These are phyloP conservation scores for Thelonectria rubi DNA, from an alignment of 2,329 filamentous ascomycete genomes.

Conservation along the genomic window DNA sequence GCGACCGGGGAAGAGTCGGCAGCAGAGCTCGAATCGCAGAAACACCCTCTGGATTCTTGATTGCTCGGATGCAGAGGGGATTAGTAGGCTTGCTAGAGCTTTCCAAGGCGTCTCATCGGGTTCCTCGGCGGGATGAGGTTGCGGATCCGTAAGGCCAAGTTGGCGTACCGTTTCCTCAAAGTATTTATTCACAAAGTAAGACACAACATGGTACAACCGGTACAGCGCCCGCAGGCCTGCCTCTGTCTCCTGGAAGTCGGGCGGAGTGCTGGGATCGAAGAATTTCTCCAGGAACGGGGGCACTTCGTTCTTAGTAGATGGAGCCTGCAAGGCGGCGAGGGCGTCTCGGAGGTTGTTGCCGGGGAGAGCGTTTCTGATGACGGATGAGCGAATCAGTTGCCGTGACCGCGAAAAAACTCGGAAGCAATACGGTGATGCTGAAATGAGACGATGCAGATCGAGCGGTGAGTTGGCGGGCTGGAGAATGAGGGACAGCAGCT, in stretches of 20 bases:
- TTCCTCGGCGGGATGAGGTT: not conserved
- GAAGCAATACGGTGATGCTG: constrained; percentile 6
- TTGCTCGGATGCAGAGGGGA: not conserved
- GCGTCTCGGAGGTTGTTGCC: not conserved
- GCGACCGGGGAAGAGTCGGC: not conserved
- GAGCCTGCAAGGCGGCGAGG: constrained; percentile 4
- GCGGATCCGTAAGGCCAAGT: not conserved
- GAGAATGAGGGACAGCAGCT: constrained; percentile 1
- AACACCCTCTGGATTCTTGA: constrained; percentile 7
- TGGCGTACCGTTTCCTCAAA: not conserved
- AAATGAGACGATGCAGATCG: constrained; percentile 7
- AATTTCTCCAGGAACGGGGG: not conserved
- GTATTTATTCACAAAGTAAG: not conserved
- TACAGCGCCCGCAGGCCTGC: not conserved
- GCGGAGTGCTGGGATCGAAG: not conserved
- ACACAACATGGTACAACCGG: not conserved
- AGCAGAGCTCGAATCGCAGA: constrained; percentile 5
- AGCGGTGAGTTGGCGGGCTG: constrained; percentile 18
- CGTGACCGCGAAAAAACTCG: constrained; percentile 2
- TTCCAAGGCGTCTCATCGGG: not conserved
- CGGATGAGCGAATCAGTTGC: not conserved
- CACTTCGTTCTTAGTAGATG: not conserved
- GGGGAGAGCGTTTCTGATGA: not conserved
- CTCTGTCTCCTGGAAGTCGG: not conserved
- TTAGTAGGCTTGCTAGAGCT: not conserved